Conservation (phyloP, 2,329 filamentous ascomycete genomes). For the Stromatinia cepivora region DNA sequence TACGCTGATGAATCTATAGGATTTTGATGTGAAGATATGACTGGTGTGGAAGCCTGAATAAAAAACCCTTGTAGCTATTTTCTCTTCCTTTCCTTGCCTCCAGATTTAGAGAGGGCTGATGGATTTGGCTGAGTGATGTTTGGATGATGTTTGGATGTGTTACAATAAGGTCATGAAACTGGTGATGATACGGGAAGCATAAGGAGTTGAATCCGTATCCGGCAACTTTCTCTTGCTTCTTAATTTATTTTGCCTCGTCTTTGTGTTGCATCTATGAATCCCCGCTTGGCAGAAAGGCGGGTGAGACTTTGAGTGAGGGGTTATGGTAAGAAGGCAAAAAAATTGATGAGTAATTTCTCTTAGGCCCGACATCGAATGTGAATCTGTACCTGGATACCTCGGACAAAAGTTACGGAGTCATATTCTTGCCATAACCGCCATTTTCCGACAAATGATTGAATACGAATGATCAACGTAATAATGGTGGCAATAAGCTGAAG, state of each 20-base stretch:
- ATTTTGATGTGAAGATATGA: conserved; percentile 11
- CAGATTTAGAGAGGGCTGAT: conserved; percentile 22
- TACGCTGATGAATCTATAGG: conserved; percentile 25
- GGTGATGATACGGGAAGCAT: conserved; percentile 15
- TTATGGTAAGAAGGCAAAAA: not conserved
- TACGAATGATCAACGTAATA: not conserved
- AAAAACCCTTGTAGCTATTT: not conserved
- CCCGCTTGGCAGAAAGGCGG: conserved; percentile 2
- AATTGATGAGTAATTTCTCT: conserved; percentile 13
- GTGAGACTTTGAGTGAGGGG: conserved; percentile 15
- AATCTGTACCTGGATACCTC: not conserved
- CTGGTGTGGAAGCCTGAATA: not conserved
- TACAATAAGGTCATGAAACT: conserved; percentile 12
- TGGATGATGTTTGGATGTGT: not conserved
- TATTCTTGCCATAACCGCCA: conserved; percentile 6
- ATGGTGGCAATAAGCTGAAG: conserved; percentile 14
- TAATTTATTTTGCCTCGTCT: not conserved
- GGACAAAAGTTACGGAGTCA: not conserved
- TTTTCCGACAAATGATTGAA: conserved; percentile 2
- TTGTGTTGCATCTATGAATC: not conserved
- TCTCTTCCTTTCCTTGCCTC: not conserved
- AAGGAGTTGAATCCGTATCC: not conserved
- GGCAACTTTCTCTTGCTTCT: not conserved
- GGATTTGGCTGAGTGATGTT: not conserved
- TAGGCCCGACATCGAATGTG: not conserved